Evolutionary conservation across 2,329 filamentous ascomycete species (phyloP).

Genomic region (Pseudogymnoascus sp.): DNA sequence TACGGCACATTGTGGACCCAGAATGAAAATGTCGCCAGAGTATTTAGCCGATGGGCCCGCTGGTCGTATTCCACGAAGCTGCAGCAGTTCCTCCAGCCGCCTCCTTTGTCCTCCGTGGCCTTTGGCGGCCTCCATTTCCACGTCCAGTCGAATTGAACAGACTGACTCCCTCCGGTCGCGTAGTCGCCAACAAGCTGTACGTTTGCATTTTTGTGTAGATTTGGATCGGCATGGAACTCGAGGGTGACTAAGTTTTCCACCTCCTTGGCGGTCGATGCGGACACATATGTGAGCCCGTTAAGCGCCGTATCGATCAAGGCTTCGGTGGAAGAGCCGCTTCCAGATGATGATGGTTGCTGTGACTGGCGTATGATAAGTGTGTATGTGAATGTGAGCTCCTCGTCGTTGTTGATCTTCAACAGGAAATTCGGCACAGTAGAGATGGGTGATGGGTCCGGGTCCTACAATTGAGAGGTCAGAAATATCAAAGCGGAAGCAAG

Average conservation of each 20-base stretch:
- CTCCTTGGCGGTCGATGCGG: slow-evolving; percentile 76
- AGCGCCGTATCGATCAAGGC: slow-evolving; percentile 63
- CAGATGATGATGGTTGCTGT: slow-evolving; percentile 31
- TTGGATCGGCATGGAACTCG: slow-evolving; percentile 95
- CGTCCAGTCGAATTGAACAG: slow-evolving; percentile 85
- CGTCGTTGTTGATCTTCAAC: slow-evolving; percentile 79
- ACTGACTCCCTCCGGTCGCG: slow-evolving; percentile 70
- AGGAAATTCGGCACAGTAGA: slow-evolving; percentile 62
- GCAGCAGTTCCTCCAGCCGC: slow-evolving; percentile 93
- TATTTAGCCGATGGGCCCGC: slow-evolving; percentile 78
- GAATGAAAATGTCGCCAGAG: slow-evolving; percentile 86
- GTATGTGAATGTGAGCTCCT: slow-evolving; percentile 89
- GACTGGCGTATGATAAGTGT: slow-evolving; percentile 69
- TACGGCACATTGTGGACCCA: slow-evolving; percentile 54
- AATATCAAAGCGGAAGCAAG: background rate
- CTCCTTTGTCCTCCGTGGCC: slow-evolving; percentile 67
- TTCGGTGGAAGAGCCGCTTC: slow-evolving; percentile 34
- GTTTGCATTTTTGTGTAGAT: slow-evolving; percentile 93
- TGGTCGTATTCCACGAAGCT: slow-evolving; percentile 98
- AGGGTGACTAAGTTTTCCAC: slow-evolving; percentile 89
- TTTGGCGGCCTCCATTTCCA: slow-evolving; percentile 97
- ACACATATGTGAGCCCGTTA: slow-evolving; percentile 84
- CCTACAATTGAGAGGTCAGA: slow-evolving; percentile 42
- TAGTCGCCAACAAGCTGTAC: slow-evolving; percentile 93
- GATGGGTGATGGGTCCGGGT: slow-evolving; percentile 56